Conservation (phyloP, 2,329 filamentous ascomycete species). For the Claviceps sp. region DNA sequence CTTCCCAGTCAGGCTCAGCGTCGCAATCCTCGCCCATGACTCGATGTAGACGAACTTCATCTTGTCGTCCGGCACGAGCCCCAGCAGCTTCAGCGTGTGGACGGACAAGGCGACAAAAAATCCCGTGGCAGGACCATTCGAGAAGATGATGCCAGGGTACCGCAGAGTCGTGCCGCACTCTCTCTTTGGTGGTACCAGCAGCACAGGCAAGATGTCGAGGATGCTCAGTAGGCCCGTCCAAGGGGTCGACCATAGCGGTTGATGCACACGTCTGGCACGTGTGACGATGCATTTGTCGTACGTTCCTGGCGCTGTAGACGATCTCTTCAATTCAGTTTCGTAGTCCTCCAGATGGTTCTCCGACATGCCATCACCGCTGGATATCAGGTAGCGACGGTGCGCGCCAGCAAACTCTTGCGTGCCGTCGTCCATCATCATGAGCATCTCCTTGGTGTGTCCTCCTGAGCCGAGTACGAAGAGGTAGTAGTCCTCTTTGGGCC, state of each 20-base stretch:
- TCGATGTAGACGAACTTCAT: conserved; percentile 79
- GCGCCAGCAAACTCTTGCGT: conserved; percentile 36
- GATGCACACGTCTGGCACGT: conserved; percentile 70
- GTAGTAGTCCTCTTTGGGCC: conserved; percentile 34
- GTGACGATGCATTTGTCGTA: conserved; percentile 57
- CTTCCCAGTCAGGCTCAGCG: conserved; percentile 72
- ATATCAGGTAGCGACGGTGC: conserved; percentile 72
- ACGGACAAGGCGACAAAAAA: conserved; percentile 54
- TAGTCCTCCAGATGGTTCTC: conserved; percentile 50
- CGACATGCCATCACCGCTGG: conserved; percentile 59
- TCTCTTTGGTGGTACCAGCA: conserved; percentile 26
- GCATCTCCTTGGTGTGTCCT: conserved; percentile 91
- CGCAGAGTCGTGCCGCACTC: conserved; percentile 12
- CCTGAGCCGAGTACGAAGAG: conserved; percentile 82
- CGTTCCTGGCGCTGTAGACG: conserved; percentile 25
- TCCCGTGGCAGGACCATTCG: conserved; percentile 80
- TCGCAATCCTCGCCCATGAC: conserved; percentile 77
- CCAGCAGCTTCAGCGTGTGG: conserved; percentile 33
- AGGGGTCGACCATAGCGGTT: conserved; percentile 61
- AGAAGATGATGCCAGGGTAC: conserved; percentile 65
- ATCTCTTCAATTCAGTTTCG: conserved; percentile 19
- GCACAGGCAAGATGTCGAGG: conserved; percentile 43
- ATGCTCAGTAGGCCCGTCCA: conserved; percentile 54
- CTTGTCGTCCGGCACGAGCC: conserved; percentile 31
- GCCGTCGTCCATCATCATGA: conserved; percentile 59